Percentiles rank a stretch among this genome's conserved stretches.
These are phyloP conservation scores for Ceratocystis albifundus DNA, from an alignment of 2,329 filamentous ascomycete species.

Conservation along the genomic window DNA sequence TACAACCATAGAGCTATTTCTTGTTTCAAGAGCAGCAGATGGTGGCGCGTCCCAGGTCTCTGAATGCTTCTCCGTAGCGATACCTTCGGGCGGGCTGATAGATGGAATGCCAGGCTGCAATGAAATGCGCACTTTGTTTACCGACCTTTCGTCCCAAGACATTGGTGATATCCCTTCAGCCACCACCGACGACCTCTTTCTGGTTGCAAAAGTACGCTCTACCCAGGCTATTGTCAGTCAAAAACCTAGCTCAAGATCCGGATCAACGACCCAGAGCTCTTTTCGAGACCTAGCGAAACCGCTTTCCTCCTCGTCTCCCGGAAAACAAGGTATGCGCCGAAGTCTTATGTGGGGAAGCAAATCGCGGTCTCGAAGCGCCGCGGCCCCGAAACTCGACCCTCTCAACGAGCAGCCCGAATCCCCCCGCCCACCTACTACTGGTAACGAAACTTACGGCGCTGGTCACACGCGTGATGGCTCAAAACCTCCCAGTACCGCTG, in stretches of 20 bases:
- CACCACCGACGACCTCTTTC: constrained; percentile 63
- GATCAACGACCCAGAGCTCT: constrained; percentile 35
- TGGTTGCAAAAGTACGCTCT: constrained; percentile 69
- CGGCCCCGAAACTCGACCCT: constrained; percentile 41
- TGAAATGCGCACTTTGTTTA: constrained; percentile 74
- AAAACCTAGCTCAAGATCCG: constrained; percentile 43
- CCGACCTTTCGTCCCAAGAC: constrained; percentile 70
- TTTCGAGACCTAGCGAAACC: constrained; percentile 38
- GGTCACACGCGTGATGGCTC: constrained; percentile 23
- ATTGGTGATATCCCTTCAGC: constrained; percentile 49
- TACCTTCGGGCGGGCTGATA: constrained; percentile 62
- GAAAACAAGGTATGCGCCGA: constrained; percentile 46
- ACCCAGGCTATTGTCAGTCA: constrained; percentile 37
- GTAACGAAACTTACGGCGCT: constrained; percentile 37
- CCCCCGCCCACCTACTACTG: constrained; percentile 31
- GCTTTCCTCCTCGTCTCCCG: constrained; percentile 32
- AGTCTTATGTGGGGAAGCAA: constrained; percentile 61
- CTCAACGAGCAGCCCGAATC: constrained; percentile 44
- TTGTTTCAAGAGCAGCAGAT: constrained; percentile 60
- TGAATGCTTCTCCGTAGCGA: constrained; percentile 69
- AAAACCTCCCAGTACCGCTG: constrained; percentile 44
- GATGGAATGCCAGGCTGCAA: constrained; percentile 51
- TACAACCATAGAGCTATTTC: constrained; percentile 62
- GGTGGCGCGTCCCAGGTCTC: constrained; percentile 57
- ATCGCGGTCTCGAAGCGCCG: constrained; percentile 35